A percentile compares a stretch with the other conserved stretches of the same genome.
phyloP scores from a whole-genome alignment of 306 rosid species.

The Vigna mungo region DNA sequence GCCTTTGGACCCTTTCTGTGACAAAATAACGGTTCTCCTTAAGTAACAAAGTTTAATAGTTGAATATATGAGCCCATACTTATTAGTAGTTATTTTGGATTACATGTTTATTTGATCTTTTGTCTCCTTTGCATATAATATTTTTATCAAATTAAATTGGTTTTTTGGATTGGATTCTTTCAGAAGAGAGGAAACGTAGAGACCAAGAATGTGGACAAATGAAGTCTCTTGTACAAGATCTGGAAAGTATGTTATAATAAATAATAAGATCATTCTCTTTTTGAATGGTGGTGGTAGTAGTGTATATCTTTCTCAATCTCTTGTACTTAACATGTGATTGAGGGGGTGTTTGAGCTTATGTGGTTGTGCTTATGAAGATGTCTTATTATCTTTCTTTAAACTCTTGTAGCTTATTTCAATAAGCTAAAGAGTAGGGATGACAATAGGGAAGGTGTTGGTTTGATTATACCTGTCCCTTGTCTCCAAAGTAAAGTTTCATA shows the following conservation, averaged over 20 bases:
- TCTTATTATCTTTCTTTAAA: not conserved
- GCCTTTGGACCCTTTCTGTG: not conserved
- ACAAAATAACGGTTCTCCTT: slow-evolving; percentile 8
- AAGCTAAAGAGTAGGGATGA: no score
- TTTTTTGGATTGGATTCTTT: slow-evolving; percentile 37
- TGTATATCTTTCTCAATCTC: slow-evolving; percentile 19
- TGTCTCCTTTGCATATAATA: slow-evolving; percentile 22
- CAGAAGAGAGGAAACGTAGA: slow-evolving; percentile 73
- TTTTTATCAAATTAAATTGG: slow-evolving; percentile 3
- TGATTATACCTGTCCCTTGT: no score
- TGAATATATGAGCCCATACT: slow-evolving; percentile 12
- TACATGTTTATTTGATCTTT: slow-evolving; percentile 26
- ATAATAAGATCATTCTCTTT: slow-evolving; percentile 9
- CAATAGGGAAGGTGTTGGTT: no score
- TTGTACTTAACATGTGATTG: slow-evolving; percentile 23
- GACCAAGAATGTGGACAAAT: slow-evolving; percentile 70
- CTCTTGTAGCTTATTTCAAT: not conserved
- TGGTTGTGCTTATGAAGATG: not conserved
- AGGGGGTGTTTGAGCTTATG: not conserved
- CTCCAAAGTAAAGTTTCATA: no score
- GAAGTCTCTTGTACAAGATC: slow-evolving; percentile 82
- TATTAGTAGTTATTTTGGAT: slow-evolving; percentile 21
- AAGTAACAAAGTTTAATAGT: slow-evolving; percentile 12
- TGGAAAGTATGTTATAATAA: slow-evolving; percentile 71
- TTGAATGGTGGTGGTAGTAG: not conserved